Evolutionary conservation across 345 rosid genomes (phyloP).

Genomic region (Cardamine occulta): DNA sequence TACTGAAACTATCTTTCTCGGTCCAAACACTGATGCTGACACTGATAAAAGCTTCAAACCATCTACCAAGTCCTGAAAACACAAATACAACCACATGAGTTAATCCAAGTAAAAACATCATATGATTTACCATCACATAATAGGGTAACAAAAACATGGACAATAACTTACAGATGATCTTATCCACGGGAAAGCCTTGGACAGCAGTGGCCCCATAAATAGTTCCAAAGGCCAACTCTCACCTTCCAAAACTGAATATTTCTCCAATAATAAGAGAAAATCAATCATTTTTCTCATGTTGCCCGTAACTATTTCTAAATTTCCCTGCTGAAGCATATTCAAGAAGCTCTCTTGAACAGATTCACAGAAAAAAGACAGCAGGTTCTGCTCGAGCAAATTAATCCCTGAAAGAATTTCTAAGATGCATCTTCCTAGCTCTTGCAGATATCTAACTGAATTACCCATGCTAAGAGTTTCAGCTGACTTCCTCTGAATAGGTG

Average conservation of each 20-base stretch:
- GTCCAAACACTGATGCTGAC: slow-evolving; percentile 81
- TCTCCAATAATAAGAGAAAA: slow-evolving; percentile 62
- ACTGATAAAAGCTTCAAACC: slow-evolving; percentile 74
- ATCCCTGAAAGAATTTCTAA: slow-evolving; percentile 71
- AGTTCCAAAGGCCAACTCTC: slow-evolving; percentile 78
- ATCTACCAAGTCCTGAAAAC: slow-evolving; percentile 65
- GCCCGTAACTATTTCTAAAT: slow-evolving; percentile 45
- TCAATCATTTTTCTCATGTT: slow-evolving; percentile 56
- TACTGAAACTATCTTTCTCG: slow-evolving; percentile 56
- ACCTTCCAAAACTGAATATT: slow-evolving; percentile 52
- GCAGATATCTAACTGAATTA: slow-evolving; percentile 49
- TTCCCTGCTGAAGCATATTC: slow-evolving; percentile 53
- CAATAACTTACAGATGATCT: slow-evolving; percentile 75
- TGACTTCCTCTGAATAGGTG: slow-evolving; percentile 45
- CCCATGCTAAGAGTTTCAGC: slow-evolving; percentile 45
- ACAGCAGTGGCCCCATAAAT: slow-evolving; percentile 75
- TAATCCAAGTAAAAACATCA: slow-evolving; percentile 26
- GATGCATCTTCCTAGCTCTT: slow-evolving; percentile 86
- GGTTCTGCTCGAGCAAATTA: slow-evolving; percentile 53
- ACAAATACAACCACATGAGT: slow-evolving; percentile 26
- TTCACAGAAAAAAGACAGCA: slow-evolving; percentile 57
- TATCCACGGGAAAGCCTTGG: slow-evolving; percentile 65
- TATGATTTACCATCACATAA: slow-evolving; percentile 12
- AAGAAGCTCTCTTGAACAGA: slow-evolving; percentile 65
- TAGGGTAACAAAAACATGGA: slow-evolving; percentile 16